Evolutionary conservation across 352 stramenopile genomes (phyloP), one percentile per base, ranked within the genome.

Genomic region (Phytopythium litorale): DNA sequence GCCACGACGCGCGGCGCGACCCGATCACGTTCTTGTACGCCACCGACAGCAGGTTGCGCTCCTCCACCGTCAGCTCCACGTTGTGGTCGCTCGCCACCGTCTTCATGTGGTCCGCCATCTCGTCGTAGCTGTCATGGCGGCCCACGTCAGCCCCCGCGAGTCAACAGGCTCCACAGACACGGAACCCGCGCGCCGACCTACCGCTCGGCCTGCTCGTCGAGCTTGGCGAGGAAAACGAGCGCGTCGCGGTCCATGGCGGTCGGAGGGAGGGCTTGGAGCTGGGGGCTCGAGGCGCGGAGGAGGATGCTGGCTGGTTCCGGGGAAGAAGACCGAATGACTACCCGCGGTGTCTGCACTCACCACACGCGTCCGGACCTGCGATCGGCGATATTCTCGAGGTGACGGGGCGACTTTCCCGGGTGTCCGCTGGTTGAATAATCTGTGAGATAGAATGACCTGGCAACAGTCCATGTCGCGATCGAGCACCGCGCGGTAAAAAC

Each of bases 1-100:
- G 94, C 98, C 98, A 99, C 38, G 96, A 98, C 50, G 97, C 97
- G 78, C 98, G 95, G 63, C 97, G 92, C 51, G 94, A 97, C 67
- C 97, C 97, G 70, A 99, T 99, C 30, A 99, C 97, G 80, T 99
- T 99, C 87, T 98, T 98, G 83, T 96, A 97, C 19, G 90, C 89
- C 6, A 96, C 84, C 54, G 89, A 97, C 15, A 99, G 85, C 43
- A 99, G 82, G 84, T 99, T 99, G 56, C 97, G 93, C 84, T 99
- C 97, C 77, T 99, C 97, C n/a, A 99, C 97, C 11, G 96, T 98
- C 53, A 99, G 90, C 78, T 99, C 96, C 56, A 87, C 81, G 77
- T 98, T 93, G 66, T 91, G 89, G 78, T 98, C 93, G 75, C 97
- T 89, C 61, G 97, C 97, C 56, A 99, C 96, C n/a, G 94, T 81